phyloP scores from a whole-genome alignment of 305 asterid genomes.

The Solanum aculeatissimum region DNA sequence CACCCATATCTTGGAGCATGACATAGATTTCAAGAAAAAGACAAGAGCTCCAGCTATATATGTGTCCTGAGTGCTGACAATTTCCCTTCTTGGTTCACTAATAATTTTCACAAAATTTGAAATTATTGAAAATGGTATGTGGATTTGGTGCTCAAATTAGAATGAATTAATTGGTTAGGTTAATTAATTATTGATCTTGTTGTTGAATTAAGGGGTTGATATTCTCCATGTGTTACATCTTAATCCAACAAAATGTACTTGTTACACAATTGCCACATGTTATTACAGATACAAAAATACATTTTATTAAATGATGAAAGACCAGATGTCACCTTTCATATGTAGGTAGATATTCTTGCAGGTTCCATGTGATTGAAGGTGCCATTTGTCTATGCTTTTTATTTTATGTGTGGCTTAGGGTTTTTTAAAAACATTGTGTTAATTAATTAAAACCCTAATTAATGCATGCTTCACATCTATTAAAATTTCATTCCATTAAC shows the following conservation, averaged over 20 bases:
- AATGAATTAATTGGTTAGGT: neutral
- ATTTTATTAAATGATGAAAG: neutral
- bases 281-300: neutral
- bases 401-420: neutral
- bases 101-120: constrained; percentile 7
- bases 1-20: constrained; percentile 47
- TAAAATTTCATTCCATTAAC: too few species aligned
- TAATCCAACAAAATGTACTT: neutral
- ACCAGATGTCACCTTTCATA: neutral
- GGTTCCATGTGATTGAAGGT: constrained; percentile 1
- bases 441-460: neutral
- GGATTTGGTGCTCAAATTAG: neutral
- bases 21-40: constrained; percentile 36
- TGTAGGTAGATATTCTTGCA: constrained; percentile 1
- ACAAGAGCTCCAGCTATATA: constrained; percentile 48
- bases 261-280: neutral
- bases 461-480: neutral
- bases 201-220: neutral
- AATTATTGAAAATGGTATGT: constrained; percentile 16
- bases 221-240: neutral
- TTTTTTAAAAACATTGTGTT: constrained; percentile 1
- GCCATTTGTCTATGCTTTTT: neutral
- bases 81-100: constrained; percentile 37
- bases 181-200: neutral
- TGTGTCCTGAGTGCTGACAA: constrained; percentile 28